These are phyloP conservation scores for Neurospora sp. DNA, from an alignment of 495 filamentous ascomycete species.

Conservation along the genomic window DNA sequence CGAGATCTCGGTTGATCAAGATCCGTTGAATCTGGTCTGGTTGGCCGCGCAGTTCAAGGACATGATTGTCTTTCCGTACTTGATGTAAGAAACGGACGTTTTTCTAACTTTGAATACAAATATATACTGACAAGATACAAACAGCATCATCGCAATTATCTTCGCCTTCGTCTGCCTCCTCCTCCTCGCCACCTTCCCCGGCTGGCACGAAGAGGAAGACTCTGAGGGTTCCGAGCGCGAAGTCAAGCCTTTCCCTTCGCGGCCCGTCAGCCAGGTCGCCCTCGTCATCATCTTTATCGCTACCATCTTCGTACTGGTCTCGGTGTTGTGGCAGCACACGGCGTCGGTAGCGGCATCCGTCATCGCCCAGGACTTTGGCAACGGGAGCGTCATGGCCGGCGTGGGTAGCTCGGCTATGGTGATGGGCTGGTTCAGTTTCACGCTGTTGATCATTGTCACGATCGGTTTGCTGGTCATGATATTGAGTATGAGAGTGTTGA, in stretches of 20 bases:
- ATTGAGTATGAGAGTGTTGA: slow-evolving; percentile 67
- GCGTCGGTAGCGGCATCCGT: slow-evolving; percentile 88
- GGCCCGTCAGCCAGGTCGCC: slow-evolving; percentile 64
- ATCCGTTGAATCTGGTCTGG: slow-evolving; percentile 76
- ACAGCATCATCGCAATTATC: slow-evolving; percentile 69
- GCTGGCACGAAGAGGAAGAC: slow-evolving; percentile 69
- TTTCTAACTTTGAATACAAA: too few species aligned
- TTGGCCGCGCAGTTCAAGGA: slow-evolving; percentile 69
- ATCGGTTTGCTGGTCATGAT: slow-evolving; percentile 95
- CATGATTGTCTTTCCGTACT: slow-evolving; percentile 71
- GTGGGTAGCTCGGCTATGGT: slow-evolving; percentile 92
- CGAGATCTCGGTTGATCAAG: slow-evolving; percentile 57
- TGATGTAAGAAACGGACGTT: slow-evolving; percentile 41
- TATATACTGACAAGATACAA: not conserved
- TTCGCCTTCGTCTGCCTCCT: slow-evolving; percentile 69
- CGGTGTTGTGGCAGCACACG: slow-evolving; percentile 73
- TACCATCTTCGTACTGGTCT: slow-evolving; percentile 68
- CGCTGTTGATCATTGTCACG: slow-evolving; percentile 81
- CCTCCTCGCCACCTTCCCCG: slow-evolving; percentile 69
- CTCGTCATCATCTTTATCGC: slow-evolving; percentile 72
- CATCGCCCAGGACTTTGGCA: slow-evolving; percentile 89
- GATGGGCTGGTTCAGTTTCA: slow-evolving; percentile 93
- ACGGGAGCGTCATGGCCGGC: slow-evolving; percentile 79
- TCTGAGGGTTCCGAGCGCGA: slow-evolving; percentile 53
- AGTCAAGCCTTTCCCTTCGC: slow-evolving; percentile 69